phyloP scores from a whole-genome alignment of 2,329 filamentous ascomycete genomes.

The Alternaria sp. region DNA sequence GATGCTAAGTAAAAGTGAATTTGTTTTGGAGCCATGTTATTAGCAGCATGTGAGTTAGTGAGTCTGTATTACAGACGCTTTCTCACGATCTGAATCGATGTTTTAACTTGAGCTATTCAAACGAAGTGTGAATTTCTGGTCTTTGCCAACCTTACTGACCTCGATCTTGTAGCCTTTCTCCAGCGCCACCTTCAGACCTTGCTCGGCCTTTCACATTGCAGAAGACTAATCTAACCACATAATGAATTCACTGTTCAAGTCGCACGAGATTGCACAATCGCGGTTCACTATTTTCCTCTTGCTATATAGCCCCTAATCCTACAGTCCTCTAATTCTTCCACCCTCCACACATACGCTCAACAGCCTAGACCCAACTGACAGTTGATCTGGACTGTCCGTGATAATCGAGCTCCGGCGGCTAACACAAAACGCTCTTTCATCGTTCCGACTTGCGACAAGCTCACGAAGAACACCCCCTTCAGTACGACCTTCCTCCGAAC shows the following conservation, averaged over 20 bases:
- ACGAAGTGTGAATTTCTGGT: too few species aligned
- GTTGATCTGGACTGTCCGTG: too few species aligned
- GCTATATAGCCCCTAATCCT: neutral
- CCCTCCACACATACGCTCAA: neutral
- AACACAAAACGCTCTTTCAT: too few species aligned
- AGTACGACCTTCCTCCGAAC: too few species aligned
- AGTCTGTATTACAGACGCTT: neutral
- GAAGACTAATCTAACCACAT: neutral
- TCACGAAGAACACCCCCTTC: too few species aligned
- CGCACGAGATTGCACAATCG: neutral
- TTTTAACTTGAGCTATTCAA: too few species aligned
- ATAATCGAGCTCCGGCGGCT: too few species aligned
- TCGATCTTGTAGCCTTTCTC: too few species aligned
- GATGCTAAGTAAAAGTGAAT: conserved; percentile 12
- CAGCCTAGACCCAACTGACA: neutral
- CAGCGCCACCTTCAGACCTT: neutral
- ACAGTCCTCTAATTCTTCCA: neutral
- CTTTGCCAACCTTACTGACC: too few species aligned
- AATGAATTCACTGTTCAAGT: neutral
- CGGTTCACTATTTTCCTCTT: neutral
- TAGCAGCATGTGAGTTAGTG: neutral
- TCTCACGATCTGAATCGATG: neutral
- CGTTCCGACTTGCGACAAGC: too few species aligned
- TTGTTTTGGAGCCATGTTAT: neutral
- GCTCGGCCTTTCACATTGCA: neutral